Conservation (phyloP, 495 filamentous ascomycete species). For the Aspergillus leporis region DNA sequence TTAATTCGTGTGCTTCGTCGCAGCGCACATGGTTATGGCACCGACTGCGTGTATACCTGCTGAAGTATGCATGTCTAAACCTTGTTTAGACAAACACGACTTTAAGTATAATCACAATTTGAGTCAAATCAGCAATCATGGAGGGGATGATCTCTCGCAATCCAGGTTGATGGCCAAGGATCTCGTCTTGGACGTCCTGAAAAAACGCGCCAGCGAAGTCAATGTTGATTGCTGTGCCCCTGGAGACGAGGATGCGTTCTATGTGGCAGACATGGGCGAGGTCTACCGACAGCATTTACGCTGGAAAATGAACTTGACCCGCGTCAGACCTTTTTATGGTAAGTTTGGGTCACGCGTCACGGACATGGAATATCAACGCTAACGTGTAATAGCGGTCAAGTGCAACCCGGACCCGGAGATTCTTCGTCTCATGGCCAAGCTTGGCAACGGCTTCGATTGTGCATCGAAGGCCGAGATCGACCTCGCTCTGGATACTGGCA, state of each 20-base stretch:
- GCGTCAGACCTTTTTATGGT: constrained; percentile 98
- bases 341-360: constrained; percentile 27
- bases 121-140: constrained; percentile 36
- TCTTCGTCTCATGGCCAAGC: constrained; percentile 77
- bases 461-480: constrained; percentile 97
- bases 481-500: constrained; percentile 76
- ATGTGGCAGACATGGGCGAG: constrained; percentile 96
- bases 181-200: constrained; percentile 77
- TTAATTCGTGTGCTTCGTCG: constrained; percentile 34
- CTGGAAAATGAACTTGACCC: constrained; percentile 91
- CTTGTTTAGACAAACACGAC: constrained; percentile 32
- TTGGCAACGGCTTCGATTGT: constrained; percentile 97
- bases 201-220: constrained; percentile 75
- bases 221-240: constrained; percentile 82
- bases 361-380: neutral
- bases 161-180: constrained; percentile 51
- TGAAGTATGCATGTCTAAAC: constrained; percentile 48
- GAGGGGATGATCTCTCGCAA: constrained; percentile 45
- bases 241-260: constrained; percentile 95
- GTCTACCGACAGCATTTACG: constrained; percentile 97
- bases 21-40: constrained; percentile 64
- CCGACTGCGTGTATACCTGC: constrained; percentile 62
- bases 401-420: constrained; percentile 95
- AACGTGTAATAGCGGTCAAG: constrained; percentile 75
- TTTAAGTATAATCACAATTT: constrained; percentile 26